phyloP scores from a whole-genome alignment of 2,329 filamentous ascomycete genomes.

The Tolypocladium guangdongense region DNA sequence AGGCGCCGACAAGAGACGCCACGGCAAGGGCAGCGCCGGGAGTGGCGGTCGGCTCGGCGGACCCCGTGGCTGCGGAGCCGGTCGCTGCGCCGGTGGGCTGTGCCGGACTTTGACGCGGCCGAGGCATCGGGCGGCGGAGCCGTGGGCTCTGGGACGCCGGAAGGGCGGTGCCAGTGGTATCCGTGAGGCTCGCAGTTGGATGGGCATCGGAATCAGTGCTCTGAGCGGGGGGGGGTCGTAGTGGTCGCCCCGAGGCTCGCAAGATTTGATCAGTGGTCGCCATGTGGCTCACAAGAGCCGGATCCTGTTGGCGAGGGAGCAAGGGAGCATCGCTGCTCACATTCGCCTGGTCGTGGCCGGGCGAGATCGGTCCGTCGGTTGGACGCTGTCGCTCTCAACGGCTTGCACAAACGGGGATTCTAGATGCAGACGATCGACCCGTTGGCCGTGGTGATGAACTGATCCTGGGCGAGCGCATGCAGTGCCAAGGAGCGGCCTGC shows the following conservation, averaged over 20 bases:
- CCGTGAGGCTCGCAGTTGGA: constrained; percentile 1
- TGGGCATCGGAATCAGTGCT: no score
- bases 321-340: not conserved
- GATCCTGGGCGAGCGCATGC: not conserved
- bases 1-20: constrained; percentile 4
- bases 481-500: constrained; percentile 3
- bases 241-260: not conserved
- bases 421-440: not conserved
- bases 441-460: not conserved
- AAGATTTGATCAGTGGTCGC: constrained; percentile 2
- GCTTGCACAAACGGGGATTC: not conserved
- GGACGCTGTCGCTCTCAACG: not conserved
- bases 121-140: constrained; percentile 4
- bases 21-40: constrained; percentile 2
- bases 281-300: constrained; percentile 7
- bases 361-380: not conserved
- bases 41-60: not conserved
- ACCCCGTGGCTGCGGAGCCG: not conserved
- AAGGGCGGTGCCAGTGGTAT: constrained; percentile 8
- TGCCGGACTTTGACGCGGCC: not conserved
- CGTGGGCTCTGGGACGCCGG: constrained; percentile 5
- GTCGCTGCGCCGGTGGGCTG: not conserved
- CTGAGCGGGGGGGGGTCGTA: not conserved
- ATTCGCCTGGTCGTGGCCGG: not conserved
- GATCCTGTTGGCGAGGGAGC: constrained; percentile 7